Base-by-base conservation (phyloP, 441 rosid genomes). In the Eutrema salsugineum region DNA sequence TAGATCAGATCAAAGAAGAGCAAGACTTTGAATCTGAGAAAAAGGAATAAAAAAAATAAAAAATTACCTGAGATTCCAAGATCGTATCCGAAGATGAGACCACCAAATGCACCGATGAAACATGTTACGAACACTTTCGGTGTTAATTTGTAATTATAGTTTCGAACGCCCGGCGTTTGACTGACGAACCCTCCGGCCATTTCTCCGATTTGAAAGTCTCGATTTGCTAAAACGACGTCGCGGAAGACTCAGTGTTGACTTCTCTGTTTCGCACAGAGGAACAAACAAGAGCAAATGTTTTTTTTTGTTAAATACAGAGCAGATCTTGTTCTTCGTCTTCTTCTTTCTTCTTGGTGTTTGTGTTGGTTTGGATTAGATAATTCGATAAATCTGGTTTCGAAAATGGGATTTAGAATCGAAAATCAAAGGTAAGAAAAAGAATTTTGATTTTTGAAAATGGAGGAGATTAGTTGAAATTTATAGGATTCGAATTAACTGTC, bases 1-100 rank as follows among this genome's bases (percentile, higher is more conserved):
- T 15, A 11, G 22, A 32, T 30, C 49, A 38, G 9, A 17, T 28
- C 47, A 12, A 66, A 56, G 22, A 54, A 43, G 36, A 73, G 39
- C 16, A 48, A 58, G 32, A 71, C 15, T 32, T 32, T 64, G 44
- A 50, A 46, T 43, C 64, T 63, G 42, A 55, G 36, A 55, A 5
- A 39, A 1, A 35, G 1, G 1, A 24, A 28, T 27, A 8, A 42
- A 28, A 44, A 62, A 28, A 27, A 28, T 4, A 28, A 5, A 28
- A 5, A 5, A 27, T 2, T 3, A 28, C 81, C 81, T 67, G 91
- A 88, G 68, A 88, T 86, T 2, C 93, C 91, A 9, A 84, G 74
- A 67, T 88, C 91, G 42, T 88, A 88, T 15, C 91, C 91, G 15
- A 88, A 88, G 76, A 88, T 77, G 70, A 86, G 85, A 62, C 93